phyloP scores from a whole-genome alignment of 768 basidiomycete species.

The Candolleomyces aberdarensis region DNA sequence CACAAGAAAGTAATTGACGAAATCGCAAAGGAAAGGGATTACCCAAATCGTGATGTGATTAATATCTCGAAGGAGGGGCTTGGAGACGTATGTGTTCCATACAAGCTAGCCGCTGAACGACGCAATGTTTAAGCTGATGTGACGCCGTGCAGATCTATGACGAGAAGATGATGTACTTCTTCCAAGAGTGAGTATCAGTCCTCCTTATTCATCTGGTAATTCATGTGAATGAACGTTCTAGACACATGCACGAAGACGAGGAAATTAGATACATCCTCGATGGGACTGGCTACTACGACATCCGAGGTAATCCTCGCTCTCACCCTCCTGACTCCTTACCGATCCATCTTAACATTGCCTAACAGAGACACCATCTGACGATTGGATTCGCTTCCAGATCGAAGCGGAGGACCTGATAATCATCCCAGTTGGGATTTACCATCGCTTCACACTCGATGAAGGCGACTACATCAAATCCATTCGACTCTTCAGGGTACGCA shows the following conservation, averaged over 20 bases:
- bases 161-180: conserved; percentile 76
- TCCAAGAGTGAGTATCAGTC: conserved; percentile 59
- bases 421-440: conserved; percentile 88
- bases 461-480: conserved; percentile 69
- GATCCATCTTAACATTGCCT: not conserved
- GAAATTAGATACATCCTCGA: conserved; percentile 86
- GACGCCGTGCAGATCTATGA: conserved; percentile 52
- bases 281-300: conserved; percentile 88
- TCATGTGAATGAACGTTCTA: conserved; percentile 19
- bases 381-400: conserved; percentile 83
- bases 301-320: conserved; percentile 54
- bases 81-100: conserved; percentile 52
- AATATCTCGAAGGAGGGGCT: conserved; percentile 75
- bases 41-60: conserved; percentile 81
- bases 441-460: conserved; percentile 89
- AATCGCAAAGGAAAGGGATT: conserved; percentile 64
- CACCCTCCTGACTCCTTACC: too few species aligned
- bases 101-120: not conserved
- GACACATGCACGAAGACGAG: conserved; percentile 94
- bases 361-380: conserved; percentile 59
- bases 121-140: not conserved
- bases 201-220: not conserved
- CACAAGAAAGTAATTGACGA: conserved; percentile 54
- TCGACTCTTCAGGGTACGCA: conserved; percentile 74
- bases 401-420: conserved; percentile 80